Evolutionary conservation across 2,329 filamentous ascomycete genomes (phyloP).

Genomic region (Aotearoamyces nothofagi): DNA sequence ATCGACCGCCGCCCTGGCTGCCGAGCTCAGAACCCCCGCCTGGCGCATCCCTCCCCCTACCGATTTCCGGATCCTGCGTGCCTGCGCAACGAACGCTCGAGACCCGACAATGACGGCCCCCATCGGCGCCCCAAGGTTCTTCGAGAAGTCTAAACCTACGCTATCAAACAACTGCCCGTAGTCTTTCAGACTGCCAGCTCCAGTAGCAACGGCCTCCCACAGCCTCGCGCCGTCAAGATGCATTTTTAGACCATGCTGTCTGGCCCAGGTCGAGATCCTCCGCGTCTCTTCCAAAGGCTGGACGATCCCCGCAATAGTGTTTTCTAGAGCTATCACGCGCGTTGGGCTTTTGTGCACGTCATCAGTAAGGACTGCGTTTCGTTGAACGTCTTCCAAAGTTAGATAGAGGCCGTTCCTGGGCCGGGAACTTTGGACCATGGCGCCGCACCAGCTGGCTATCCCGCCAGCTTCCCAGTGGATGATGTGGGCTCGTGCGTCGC

Average conservation of each 20-base stretch:
- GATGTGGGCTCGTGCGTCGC: constrained; percentile 63
- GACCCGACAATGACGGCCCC: constrained; percentile 52
- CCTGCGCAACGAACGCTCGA: constrained; percentile 33
- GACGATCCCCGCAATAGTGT: constrained; percentile 63
- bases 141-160: constrained; percentile 63
- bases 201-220: constrained; percentile 62
- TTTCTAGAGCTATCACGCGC: constrained; percentile 64
- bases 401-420: constrained; percentile 54
- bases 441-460: constrained; percentile 56
- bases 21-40: neutral
- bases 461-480: constrained; percentile 46
- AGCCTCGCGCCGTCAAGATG: constrained; percentile 65
- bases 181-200: constrained; percentile 46
- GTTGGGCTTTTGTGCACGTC: constrained; percentile 68
- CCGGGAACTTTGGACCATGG: constrained; percentile 45
- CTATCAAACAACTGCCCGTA: constrained; percentile 55
- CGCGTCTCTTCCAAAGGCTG: constrained; percentile 56
- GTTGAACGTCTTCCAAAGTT: constrained; percentile 58
- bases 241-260: constrained; percentile 42
- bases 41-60: neutral
- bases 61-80: neutral
- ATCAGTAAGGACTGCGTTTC: constrained; percentile 41
- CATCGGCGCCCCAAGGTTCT: constrained; percentile 64
- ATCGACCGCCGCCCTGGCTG: neutral
- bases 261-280: constrained; percentile 53